A percentile compares a stretch with the other conserved stretches of the same genome.
These are phyloP conservation scores for Nothopassalora personata DNA, from an alignment of 2,329 filamentous ascomycete genomes.

Conservation along the genomic window DNA sequence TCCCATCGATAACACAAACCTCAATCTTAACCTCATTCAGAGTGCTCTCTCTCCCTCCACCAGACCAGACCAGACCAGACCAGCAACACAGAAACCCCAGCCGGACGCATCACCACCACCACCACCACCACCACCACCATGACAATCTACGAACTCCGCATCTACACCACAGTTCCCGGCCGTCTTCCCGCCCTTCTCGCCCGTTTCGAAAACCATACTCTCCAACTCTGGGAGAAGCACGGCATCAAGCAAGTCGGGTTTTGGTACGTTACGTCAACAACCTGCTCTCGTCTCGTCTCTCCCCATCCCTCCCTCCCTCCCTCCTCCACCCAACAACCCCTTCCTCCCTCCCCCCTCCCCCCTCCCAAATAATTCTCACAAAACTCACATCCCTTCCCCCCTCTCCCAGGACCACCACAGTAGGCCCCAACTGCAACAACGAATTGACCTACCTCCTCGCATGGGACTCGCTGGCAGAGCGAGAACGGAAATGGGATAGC, in stretches of 20 bases:
- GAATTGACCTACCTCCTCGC: not conserved
- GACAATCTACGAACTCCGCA: constrained; percentile 1
- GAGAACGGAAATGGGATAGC: not conserved
- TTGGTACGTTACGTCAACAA: not conserved
- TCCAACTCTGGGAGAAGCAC: not conserved
- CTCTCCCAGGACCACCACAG: not conserved
- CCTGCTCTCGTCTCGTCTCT: no score
- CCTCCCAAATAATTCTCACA: not conserved
- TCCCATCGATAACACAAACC: no score
- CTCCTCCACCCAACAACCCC: not conserved
- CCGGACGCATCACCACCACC: not conserved
- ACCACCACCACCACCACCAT: no score
- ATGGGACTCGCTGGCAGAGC: not conserved
- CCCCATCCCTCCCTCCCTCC: no score
- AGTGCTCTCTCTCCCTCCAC: no score
- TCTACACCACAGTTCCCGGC: not conserved
- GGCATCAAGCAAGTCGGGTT: constrained; percentile 2
- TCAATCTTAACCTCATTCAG: no score
- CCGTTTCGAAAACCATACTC: not conserved
- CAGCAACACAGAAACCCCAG: no score
- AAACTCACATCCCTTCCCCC: not conserved
- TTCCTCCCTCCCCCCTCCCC: not conserved
- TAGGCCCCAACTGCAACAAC: not conserved
- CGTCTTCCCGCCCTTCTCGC: not conserved
- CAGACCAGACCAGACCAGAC: no score